These are phyloP conservation scores for Aphanocladium album DNA, from an alignment of 2,329 filamentous ascomycete genomes.

Conservation along the genomic window DNA sequence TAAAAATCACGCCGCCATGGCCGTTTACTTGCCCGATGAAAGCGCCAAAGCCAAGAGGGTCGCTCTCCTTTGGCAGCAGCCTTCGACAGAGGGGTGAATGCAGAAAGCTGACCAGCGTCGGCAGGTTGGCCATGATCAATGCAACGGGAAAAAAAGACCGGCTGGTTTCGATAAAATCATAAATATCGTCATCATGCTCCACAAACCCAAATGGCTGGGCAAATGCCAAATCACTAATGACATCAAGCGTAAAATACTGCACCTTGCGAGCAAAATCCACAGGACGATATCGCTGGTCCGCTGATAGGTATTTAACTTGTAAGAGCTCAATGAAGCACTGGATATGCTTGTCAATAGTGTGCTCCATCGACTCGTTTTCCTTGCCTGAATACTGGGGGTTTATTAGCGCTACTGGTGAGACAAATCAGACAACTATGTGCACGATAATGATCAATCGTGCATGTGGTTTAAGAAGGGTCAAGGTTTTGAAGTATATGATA, in stretches of 20 bases:
- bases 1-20: too few species aligned
- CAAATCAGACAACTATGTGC: too few species aligned
- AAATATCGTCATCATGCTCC: conserved; percentile 41
- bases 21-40: neutral
- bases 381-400: conserved; percentile 50
- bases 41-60: neutral
- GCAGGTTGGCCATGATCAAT: conserved; percentile 37
- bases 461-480: too few species aligned
- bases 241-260: conserved; percentile 51
- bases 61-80: conserved; percentile 16
- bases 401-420: too few species aligned
- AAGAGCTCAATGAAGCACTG: conserved; percentile 36
- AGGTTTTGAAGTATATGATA: too few species aligned
- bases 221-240: conserved; percentile 49
- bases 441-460: too few species aligned
- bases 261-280: conserved; percentile 43
- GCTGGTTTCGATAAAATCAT: conserved; percentile 43
- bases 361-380: conserved; percentile 37
- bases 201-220: conserved; percentile 47
- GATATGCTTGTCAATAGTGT: conserved; percentile 42
- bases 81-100: conserved; percentile 36
- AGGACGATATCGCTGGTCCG: conserved; percentile 28
- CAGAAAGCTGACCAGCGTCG: conserved; percentile 36
- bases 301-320: conserved; percentile 33
- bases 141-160: conserved; percentile 38